phyloP scores from a whole-genome alignment of 495 filamentous ascomycete species.

The Lichenothelia convexa region DNA sequence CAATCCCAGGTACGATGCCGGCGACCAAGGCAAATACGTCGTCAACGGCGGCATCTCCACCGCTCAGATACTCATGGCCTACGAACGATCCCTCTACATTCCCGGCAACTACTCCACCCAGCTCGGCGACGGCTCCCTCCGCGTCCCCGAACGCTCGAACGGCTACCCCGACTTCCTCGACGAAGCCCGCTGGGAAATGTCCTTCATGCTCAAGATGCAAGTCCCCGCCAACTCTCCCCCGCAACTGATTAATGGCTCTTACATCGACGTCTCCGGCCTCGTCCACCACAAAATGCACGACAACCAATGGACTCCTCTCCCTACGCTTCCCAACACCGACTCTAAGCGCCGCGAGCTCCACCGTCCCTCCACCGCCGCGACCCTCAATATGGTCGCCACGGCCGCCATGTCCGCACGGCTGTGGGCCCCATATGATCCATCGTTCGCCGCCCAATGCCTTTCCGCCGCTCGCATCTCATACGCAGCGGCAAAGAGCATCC shows the following conservation, averaged over 20 bases:
- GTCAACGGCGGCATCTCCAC: slow-evolving; percentile 10
- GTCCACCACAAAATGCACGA: slow-evolving; percentile 9
- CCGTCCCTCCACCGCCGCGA: too few species aligned
- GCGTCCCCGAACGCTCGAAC: slow-evolving; percentile 8
- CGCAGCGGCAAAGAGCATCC: slow-evolving; percentile 4
- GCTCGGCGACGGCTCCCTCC: slow-evolving; percentile 6
- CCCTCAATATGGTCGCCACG: too few species aligned
- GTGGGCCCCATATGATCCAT: slow-evolving; percentile 1
- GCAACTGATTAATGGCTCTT: slow-evolving; percentile 7
- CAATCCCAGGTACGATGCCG: slow-evolving; percentile 11
- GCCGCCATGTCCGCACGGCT: too few species aligned
- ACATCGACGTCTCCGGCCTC: slow-evolving; percentile 5
- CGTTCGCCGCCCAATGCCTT: slow-evolving; percentile 1
- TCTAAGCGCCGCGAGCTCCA: too few species aligned
- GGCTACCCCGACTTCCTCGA: slow-evolving; percentile 7
- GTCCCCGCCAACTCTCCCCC: slow-evolving; percentile 6
- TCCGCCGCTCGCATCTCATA: slow-evolving; percentile 3
- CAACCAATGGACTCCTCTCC: too few species aligned
- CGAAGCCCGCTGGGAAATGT: slow-evolving; percentile 8
- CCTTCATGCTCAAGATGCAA: slow-evolving; percentile 10
- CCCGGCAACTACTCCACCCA: neutral
- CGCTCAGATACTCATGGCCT: slow-evolving; percentile 7
- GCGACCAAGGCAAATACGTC: slow-evolving; percentile 11
- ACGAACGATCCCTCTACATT: slow-evolving; percentile 4
- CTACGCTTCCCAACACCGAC: too few species aligned